Base-by-base conservation (phyloP, 2,329 filamentous ascomycete species). In the Aureobasidium sp. region DNA sequence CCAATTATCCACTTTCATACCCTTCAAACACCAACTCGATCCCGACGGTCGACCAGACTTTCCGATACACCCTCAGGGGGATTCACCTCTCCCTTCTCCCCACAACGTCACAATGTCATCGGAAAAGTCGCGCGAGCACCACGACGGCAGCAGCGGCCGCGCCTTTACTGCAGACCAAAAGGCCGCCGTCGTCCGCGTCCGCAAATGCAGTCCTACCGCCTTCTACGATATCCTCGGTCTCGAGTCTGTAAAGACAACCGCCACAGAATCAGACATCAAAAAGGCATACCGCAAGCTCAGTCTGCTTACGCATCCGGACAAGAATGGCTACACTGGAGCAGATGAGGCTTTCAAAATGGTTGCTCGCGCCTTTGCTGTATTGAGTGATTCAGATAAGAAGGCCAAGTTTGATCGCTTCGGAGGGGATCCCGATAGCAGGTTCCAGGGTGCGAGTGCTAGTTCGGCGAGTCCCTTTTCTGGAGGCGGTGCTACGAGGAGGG, bases 271-370 rank as follows among this genome's bases (percentile, higher is more conserved):
- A 65, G 93, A 97, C 71, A 92, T 99, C 73, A 99, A 97, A 76
- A 97, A 97, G 80, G 93, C 94, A 7, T 99, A 99, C 78, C 85
- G 93, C 71, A 97, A 96, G 78, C 83, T 95, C 73, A 94, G 89
- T 73, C 79, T 99, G 70, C 82, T 97, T 71, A 99, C 94, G 64
- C 94, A 99, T 80, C 94, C 94, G 66, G 94, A 99, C 81, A 99
- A 99, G 81, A 99, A 99, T 81, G 92, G 92, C 56, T 92, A 97
- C 74, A 87, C 93, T 41, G 86, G 95, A 64, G 93, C 94, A 61
- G 94, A 97, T 74, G 94, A 99, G 79, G 94, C 94, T 36, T 99
- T 99, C 80, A 99, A 99, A 81, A 89, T 97, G 89, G 92, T 99
- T 27, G 89, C 90, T 71, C 84, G 91, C 69, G 94, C 94, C 17